A percentile compares a stretch with the other conserved stretches of the same genome.
Conservation (phyloP, 1,284 basidiomycete genomes). For the Ganoderma lucidum region DNA sequence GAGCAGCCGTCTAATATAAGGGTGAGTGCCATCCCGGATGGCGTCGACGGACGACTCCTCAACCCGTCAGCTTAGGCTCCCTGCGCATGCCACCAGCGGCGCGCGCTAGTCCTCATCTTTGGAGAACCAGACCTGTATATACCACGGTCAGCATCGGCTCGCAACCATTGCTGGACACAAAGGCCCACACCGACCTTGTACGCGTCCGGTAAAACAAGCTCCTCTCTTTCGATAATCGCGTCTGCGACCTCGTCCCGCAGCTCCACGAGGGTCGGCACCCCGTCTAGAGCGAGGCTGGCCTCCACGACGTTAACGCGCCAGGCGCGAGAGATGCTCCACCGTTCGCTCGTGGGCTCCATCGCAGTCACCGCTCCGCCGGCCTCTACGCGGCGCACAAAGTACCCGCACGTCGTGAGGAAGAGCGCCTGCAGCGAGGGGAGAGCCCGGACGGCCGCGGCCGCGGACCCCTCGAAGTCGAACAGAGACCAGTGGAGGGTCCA, state of each 20-base stretch:
- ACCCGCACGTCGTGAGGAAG: background rate
- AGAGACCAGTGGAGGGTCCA: background rate
- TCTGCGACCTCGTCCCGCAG: background rate
- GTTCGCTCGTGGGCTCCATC: background rate
- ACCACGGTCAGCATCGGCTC: background rate
- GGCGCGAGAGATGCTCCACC: background rate
- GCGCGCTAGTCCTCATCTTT: background rate
- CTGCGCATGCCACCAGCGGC: too few relatives aligned
- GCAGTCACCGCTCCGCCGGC: background rate
- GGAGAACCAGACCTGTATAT: background rate
- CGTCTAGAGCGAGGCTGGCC: background rate
- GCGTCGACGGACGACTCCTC: too few relatives aligned
- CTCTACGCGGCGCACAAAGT: background rate
- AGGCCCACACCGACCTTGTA: background rate
- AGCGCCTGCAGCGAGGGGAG: background rate
- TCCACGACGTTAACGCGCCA: background rate
- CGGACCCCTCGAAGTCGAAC: background rate
- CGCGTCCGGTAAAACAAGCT: background rate
- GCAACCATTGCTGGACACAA: background rate
- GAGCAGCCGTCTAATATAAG: too few relatives aligned
- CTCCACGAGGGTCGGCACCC: background rate
- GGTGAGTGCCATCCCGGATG: too few relatives aligned
- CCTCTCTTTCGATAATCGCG: background rate
- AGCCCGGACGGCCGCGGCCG: background rate
- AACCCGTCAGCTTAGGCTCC: too few relatives aligned